Evolutionary conservation across 1,284 basidiomycete species (phyloP), one percentile per base, ranked within the genome.

Genomic region (Trametes sp.): DNA sequence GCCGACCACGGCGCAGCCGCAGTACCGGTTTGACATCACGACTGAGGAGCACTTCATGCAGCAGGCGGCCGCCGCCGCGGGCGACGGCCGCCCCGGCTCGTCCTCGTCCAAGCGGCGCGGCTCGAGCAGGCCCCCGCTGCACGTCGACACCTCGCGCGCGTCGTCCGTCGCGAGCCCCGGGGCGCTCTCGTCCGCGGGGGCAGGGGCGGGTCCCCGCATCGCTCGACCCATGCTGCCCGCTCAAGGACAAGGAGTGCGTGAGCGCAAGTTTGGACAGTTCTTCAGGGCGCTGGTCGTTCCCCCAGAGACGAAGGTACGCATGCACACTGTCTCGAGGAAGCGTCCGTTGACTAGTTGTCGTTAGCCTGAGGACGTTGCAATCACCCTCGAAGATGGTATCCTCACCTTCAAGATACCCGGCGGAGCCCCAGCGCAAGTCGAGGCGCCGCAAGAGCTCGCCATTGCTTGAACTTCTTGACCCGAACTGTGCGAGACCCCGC

Each of bases 271-370:
- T 64, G 87, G 87, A 23, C 72, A 76, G 36, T 82, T 86, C 72
- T 70, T 76, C 53, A 80, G 88, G 70, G 79, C 81, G 23, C 77
- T 90, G 60, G 77, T 82, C 46, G 85, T 90, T n/a, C 85, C 87
- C 14, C 72, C 76, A 16, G 81, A 84, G 63, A 85, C 84, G 50
- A 83, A 81, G 77, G 87, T 89, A 75, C 54, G 75, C 69, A 73
- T 79, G 74, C 52, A 23, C 14, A 13, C 41, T 35, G 53, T 26
- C 33, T 35, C 16, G 13, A 23, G n/a, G n/a, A n/a, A n/a, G n/a
- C n/a, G n/a, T n/a, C n/a, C n/a, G n/a, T n/a, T n/a, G n/a, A n/a
- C n/a, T n/a, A n/a, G n/a, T n/a, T n/a, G 38, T 33, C 28, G 50
- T 58, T 53, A 76, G 74, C 61, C 70, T 4, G 68, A 69, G 31